phyloP scores from a whole-genome alignment of 31 red algal genomes.

The Bonnemaisonia californica region DNA sequence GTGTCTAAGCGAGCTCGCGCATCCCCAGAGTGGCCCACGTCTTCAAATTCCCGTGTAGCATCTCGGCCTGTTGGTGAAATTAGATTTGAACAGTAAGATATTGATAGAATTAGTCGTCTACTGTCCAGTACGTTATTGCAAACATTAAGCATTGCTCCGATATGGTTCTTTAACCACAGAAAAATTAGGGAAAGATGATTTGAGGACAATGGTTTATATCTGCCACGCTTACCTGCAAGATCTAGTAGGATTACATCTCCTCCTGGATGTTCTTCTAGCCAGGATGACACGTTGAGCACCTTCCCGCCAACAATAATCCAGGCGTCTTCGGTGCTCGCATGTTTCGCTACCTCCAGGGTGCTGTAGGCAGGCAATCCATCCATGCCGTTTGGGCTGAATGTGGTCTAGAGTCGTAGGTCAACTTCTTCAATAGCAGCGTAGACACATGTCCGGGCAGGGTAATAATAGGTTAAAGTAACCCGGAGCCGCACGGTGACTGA shows the following conservation, averaged over 20 bases:
- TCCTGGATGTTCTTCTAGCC: slow-evolving; percentile 93
- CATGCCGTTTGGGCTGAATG: too few relatives aligned
- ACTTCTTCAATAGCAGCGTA: too few relatives aligned
- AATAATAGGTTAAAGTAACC: too few relatives aligned
- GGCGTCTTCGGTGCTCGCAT: slow-evolving; percentile 60
- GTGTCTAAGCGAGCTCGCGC: slow-evolving; percentile 75
- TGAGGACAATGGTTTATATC: too few relatives aligned
- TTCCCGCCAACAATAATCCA: slow-evolving; percentile 95
- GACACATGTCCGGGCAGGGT: too few relatives aligned
- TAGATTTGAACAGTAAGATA: not conserved
- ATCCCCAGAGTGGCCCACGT: slow-evolving; percentile 93
- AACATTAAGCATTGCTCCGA: too few relatives aligned
- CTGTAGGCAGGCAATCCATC: slow-evolving; percentile 46
- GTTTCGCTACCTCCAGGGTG: slow-evolving; percentile 82
- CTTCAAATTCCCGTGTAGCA: slow-evolving; percentile 96
- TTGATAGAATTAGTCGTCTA: not conserved
- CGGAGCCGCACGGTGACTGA: too few relatives aligned
- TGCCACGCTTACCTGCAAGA: slow-evolving; percentile 62
- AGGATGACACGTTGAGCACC: slow-evolving; percentile 82
- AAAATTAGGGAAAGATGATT: too few relatives aligned
- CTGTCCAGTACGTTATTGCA: too few relatives aligned
- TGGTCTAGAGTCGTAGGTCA: too few relatives aligned
- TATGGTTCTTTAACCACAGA: too few relatives aligned
- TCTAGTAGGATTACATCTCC: slow-evolving; percentile 93
- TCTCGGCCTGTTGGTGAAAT: slow-evolving; percentile 62